phyloP scores from a whole-genome alignment of 129 eudicot genomes.

The Lactuca sativa region DNA sequence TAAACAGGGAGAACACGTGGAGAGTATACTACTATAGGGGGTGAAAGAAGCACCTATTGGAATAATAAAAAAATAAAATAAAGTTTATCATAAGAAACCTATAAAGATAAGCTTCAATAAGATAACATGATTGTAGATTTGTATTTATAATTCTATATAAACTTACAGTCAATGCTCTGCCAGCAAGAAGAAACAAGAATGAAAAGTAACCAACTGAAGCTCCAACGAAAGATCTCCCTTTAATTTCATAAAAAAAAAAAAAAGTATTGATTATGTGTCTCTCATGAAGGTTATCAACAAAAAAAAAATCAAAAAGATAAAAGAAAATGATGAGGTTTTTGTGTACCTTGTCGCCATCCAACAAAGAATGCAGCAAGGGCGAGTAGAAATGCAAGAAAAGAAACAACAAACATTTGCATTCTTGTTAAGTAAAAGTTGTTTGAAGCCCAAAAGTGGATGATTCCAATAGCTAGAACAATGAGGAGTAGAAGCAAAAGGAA shows the following conservation, averaged over 20 bases:
- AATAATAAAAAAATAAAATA: neutral
- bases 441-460: conserved; percentile 97
- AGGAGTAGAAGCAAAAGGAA: conserved; percentile 88
- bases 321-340: neutral
- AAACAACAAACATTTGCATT: conserved; percentile 83
- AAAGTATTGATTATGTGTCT: neutral
- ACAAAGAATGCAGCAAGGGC: conserved; percentile 92
- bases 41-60: conserved; percentile 94
- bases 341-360: conserved; percentile 83
- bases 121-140: conserved; percentile 1
- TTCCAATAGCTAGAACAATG: conserved; percentile 89
- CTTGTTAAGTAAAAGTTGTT: conserved; percentile 95
- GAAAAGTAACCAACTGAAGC: conserved; percentile 99
- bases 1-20: conserved; percentile 97
- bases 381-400: conserved; percentile 83
- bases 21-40: conserved; percentile 99
- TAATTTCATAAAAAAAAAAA: conserved; percentile 14
- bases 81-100: neutral
- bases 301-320: neutral
- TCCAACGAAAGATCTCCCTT: conserved; percentile 88
- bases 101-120: neutral
- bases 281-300: conserved; percentile 5
- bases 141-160: neutral
- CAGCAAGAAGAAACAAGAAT: conserved; percentile 91
- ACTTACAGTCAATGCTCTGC: conserved; percentile 95